Base-by-base conservation (phyloP, 2,329 filamentous ascomycete species). In the Talaromyces verruculosus region DNA sequence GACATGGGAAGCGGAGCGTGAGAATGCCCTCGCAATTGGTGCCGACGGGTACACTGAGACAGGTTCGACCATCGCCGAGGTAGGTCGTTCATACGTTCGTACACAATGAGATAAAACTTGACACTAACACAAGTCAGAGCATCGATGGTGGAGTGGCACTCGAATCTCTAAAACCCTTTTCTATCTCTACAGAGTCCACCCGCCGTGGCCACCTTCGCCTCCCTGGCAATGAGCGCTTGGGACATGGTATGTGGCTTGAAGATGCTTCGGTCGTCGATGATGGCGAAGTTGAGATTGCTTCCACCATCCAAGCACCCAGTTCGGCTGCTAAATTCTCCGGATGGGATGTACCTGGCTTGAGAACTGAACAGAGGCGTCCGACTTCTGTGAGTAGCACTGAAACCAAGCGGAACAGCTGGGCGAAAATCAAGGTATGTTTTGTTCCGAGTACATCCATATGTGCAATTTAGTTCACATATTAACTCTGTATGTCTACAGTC, bases 1-100 rank as follows among this genome's bases (percentile, higher is more conserved):
- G 1, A 73, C 77, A 69, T n/a, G 76, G 79, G 61, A 37, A 10
- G 19, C 30, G 25, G 33, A 49, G 2, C 11, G 63, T 10, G 64
- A 67, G 11, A 57, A 65, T 2, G 33, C 45, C 22, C 30, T 5
- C 35, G 25, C 19, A 30, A 13, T 30, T 7, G 41, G 51, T 25
- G 39, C 39, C 11, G 57, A 60, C 7, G 57, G 39, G 8, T 28
- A 28, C 22, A 33, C 19, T 5, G 43, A 63, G 3, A 7, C 41
- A 1, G 64, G 41, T 33, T 49, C 30, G 1, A 59, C 51, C 2
- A 41, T 47, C 10, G 22, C n/a, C 3, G 60, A 49, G 28, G 59
- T 61, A 47, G 15, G 39, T 57, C 4, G 4, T 25, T 39, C 28
- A 17, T 10, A 10, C 1, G 4, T 25, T 39, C 28, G 11, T 17